Base-by-base conservation (phyloP, 768 basidiomycete genomes). In the Tubosaeta sp. region DNA sequence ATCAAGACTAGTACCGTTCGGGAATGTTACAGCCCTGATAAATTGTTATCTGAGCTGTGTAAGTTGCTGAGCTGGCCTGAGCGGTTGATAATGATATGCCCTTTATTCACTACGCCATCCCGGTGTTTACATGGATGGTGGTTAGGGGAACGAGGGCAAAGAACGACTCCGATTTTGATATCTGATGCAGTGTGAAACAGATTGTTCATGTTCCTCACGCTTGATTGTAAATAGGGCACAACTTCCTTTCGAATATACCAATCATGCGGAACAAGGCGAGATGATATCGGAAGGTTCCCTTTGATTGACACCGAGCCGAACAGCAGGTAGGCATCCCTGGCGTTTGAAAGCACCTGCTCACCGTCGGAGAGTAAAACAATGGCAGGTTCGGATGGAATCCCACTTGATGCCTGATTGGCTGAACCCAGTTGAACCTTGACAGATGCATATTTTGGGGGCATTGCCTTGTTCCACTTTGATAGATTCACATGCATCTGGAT, bases 91-190 rank as follows among this genome's bases (percentile, higher is more conserved):
- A 40, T 21, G 14, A 62, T 57, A 65, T 76, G 83, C 79, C 74
- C 74, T 71, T 69, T 83, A 86, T 86, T 87, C 83, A 86, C 84
- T 86, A 85, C 84, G 66, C 73, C 80, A 78, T 76, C 78, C 75
- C 63, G 66, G 61, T 51, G 3, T 38, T 63, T 60, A 44, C 51
- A 55, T 81, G 79, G 78, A 67, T 74, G 77, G 66, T 75, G 84
- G 84, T 62, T 84, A 87, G 86, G 86, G 87, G 86, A 88, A 89
- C 84, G 60, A 82, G 80, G 86, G 87, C 84, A 83, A 56, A 87
- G 71, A 86, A 77, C 53, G 57, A 81, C 14, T 22, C 65, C 36
- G 9, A 46, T 24, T 36, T 55, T 31, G 40, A 52, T 51, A 38
- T 46, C 44, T 40, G 29, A 58, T 52, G 16, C 18, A 44, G 29